Base-by-base conservation (phyloP, 805 yeast genomes). In the Sungouiozyma intestinalis region DNA sequence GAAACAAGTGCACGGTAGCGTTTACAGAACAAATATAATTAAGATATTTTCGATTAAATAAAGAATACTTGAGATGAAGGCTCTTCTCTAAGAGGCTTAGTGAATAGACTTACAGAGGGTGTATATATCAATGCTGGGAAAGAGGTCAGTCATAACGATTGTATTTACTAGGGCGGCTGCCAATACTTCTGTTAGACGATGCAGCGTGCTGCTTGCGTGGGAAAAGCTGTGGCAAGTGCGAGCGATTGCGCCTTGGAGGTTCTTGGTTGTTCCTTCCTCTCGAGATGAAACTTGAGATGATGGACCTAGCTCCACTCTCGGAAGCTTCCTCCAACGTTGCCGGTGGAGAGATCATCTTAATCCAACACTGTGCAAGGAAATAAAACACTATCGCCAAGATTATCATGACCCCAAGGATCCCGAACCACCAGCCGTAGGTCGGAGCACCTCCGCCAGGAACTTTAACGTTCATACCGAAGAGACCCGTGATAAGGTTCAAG, bases 391-490 rank as follows among this genome's bases (percentile, higher is more conserved):
- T 35, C n/a, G 69, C 72, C 36, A 73, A 42, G 3, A 63, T 48
- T 11, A 74, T 44, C 47, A 79, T 57, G 18, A 73, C 64, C 8
- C 79, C 84, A 5, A 80, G 55, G 45, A 81, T 77, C 35, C 85
- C 84, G 58, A 75, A 77, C 57, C 76, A 85, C 85, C 92, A 82
- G 2, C 67, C 74, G 33, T 71, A 61, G 36, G 63, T 65, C 5
- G 42, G 36, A 4, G 19, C 47, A 13, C 51, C 66, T 45, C 73
- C 64, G 21, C 96, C 96, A 0, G 97, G 97, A 21, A 90, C 83
- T 11, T 53, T 63, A 16, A 90, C 97, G 62, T 90, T 90, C 98
- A 90, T 90, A 55, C 97, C 97, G 64, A 90, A 90, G 48, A 88
- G 57, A 60, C 97, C 95, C 2, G 97, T 86, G 36, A 90, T 73